These are phyloP conservation scores for Stagonosporopsis chrysanthemi DNA, from an alignment of 2,329 filamentous ascomycete genomes.

Conservation along the genomic window DNA sequence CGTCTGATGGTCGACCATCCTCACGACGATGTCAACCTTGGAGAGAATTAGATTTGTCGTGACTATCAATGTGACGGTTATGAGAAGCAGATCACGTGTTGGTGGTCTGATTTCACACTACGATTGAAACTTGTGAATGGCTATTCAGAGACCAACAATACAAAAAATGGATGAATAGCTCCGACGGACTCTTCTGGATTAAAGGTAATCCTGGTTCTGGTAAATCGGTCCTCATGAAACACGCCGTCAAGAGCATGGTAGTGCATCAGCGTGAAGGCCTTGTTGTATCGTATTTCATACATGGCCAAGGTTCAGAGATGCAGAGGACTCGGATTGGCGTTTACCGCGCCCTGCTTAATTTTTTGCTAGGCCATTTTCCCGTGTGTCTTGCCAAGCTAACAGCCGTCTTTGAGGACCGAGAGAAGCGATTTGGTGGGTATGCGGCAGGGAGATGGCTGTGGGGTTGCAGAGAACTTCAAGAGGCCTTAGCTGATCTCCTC, in stretches of 20 bases:
- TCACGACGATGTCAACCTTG: no score
- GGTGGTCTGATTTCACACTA: no score
- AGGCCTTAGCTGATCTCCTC: not conserved
- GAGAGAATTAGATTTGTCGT: no score
- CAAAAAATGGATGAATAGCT: constrained; percentile 46
- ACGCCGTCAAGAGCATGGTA: not conserved
- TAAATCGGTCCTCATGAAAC: constrained; percentile 54
- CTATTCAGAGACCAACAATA: constrained; percentile 45
- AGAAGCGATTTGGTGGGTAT: not conserved
- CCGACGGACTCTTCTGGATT: constrained; percentile 36
- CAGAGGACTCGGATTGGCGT: not conserved
- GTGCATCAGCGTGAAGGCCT: no score
- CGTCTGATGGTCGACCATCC: no score
- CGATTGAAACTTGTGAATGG: constrained; percentile 49
- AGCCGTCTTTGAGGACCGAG: not conserved
- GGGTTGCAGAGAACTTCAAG: not conserved
- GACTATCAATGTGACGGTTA: no score
- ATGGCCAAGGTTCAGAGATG: constrained; percentile 1
- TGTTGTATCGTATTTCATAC: not conserved
- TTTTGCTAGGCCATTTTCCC: not conserved
- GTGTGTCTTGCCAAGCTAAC: not conserved
- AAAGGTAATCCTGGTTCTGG: constrained; percentile 39
- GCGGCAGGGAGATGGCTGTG: not conserved
- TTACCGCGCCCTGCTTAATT: not conserved
- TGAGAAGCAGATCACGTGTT: no score